These are phyloP conservation scores for Pachyrhizus erosus DNA, from an alignment of 306 rosid species.

Conservation along the genomic window DNA sequence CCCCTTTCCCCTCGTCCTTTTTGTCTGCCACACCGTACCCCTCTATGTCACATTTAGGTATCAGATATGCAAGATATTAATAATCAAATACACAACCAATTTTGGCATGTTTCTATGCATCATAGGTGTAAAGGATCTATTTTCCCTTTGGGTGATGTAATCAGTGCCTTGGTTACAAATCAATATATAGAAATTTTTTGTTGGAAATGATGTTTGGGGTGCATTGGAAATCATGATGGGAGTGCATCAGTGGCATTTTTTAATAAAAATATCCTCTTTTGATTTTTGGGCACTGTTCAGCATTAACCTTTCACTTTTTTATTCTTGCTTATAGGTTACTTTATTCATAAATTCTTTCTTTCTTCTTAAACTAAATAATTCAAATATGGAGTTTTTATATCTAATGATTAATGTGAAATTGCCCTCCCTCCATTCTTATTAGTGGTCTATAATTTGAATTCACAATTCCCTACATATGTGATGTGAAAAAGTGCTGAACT, in stretches of 20 bases:
- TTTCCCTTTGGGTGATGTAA: not conserved
- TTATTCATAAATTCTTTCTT: conserved; percentile 3
- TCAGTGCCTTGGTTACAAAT: not conserved
- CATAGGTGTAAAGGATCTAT: not conserved
- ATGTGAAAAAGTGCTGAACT: conserved; percentile 15
- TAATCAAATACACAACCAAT: not conserved
- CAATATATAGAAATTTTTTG: not conserved
- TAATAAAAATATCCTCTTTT: not conserved
- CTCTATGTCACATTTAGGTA: not conserved
- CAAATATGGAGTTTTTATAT: conserved; percentile 7
- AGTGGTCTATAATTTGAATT: not conserved
- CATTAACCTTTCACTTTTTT: not conserved
- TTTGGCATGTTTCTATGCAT: not conserved
- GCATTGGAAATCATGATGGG: not conserved
- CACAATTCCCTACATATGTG: conserved; percentile 15
- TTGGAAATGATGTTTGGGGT: not conserved
- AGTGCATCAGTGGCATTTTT: not conserved
- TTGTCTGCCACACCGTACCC: not conserved
- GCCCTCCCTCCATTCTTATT: not conserved
- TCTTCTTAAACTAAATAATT: not conserved
- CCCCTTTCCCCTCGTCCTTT: not conserved
- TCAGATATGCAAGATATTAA: not conserved
- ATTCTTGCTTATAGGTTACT: not conserved
- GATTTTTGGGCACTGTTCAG: not conserved
- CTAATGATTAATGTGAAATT: not conserved